Percentiles rank a stretch among this genome's conserved stretches.
These are phyloP conservation scores for Hypoxylon sp. DNA, from an alignment of 2,329 filamentous ascomycete genomes.

Conservation along the genomic window DNA sequence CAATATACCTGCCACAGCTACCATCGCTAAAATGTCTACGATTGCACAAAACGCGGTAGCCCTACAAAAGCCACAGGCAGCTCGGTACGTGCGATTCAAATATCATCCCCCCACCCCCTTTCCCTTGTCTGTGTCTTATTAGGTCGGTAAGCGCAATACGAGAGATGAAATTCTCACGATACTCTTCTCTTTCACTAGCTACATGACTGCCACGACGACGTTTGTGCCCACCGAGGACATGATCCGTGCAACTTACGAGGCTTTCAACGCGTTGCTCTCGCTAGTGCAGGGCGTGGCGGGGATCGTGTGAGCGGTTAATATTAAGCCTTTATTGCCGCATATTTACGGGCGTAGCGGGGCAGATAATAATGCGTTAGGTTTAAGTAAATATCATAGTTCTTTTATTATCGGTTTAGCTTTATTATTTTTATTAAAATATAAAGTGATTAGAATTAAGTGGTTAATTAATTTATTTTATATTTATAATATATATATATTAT, in stretches of 20 bases:
- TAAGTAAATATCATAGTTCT: no score
- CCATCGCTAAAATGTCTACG: not conserved
- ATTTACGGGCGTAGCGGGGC: conserved; percentile 23
- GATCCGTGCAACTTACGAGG: conserved; percentile 22
- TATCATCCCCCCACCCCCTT: not conserved
- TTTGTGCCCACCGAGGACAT: conserved; percentile 26
- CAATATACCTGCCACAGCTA: not conserved
- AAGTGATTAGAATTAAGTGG: no score
- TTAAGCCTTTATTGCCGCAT: conserved; percentile 33
- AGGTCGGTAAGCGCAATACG: no score
- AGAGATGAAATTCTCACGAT: not conserved
- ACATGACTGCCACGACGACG: conserved; percentile 24
- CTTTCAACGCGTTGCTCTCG: conserved; percentile 18
- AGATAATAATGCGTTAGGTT: no score
- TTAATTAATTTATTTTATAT: no score
- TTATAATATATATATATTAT: no score
- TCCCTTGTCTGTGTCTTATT: no score
- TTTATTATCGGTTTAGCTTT: no score
- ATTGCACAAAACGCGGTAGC: not conserved
- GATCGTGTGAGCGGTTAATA: conserved; percentile 24
- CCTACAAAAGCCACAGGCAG: not conserved
- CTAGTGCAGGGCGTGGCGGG: conserved; percentile 6
- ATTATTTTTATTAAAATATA: no score
- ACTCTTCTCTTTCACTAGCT: conserved; percentile 2
- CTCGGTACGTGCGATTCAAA: not conserved